These are phyloP conservation scores for Trichaptum fuscoviolaceum DNA, from an alignment of 768 basidiomycete species.

Conservation along the genomic window DNA sequence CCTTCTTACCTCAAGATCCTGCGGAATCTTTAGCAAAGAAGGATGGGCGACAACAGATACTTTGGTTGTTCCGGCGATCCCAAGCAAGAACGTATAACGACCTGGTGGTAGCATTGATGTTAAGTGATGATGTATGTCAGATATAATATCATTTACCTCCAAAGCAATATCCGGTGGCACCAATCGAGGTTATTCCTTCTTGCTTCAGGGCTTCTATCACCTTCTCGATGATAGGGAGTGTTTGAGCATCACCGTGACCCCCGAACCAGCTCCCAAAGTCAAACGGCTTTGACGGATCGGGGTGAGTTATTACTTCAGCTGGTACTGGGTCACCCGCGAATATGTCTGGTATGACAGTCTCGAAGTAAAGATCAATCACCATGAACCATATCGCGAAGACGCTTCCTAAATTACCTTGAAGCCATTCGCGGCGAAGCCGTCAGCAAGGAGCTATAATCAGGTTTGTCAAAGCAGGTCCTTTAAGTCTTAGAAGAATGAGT, in stretches of 20 bases:
- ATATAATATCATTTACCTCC: constrained; percentile 14
- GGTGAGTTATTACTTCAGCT: constrained; percentile 14
- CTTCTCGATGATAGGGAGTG: constrained; percentile 17
- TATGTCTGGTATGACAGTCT: constrained; percentile 23
- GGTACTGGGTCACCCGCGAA: constrained; percentile 24
- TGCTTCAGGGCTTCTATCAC: constrained; percentile 24
- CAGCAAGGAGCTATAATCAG: constrained; percentile 32
- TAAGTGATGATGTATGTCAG: constrained; percentile 3
- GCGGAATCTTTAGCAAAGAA: constrained; percentile 50
- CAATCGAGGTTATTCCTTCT: constrained; percentile 24
- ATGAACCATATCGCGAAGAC: constrained; percentile 33
- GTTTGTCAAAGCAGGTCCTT: neutral
- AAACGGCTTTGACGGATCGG: constrained; percentile 11
- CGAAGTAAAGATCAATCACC: constrained; percentile 19
- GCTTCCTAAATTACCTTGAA: constrained; percentile 14
- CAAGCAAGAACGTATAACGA: no score
- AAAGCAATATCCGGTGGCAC: constrained; percentile 26
- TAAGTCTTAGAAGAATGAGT: neutral
- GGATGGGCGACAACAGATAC: constrained; percentile 54
- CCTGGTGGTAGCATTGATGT: neutral
- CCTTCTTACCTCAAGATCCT: constrained; percentile 51
- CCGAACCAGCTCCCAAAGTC: constrained; percentile 17
- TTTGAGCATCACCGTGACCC: constrained; percentile 15
- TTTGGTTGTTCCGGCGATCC: constrained; percentile 23
- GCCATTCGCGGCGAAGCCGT: constrained; percentile 38